phyloP scores from a whole-genome alignment of 129 eudicot genomes.

The Calendula officinalis region DNA sequence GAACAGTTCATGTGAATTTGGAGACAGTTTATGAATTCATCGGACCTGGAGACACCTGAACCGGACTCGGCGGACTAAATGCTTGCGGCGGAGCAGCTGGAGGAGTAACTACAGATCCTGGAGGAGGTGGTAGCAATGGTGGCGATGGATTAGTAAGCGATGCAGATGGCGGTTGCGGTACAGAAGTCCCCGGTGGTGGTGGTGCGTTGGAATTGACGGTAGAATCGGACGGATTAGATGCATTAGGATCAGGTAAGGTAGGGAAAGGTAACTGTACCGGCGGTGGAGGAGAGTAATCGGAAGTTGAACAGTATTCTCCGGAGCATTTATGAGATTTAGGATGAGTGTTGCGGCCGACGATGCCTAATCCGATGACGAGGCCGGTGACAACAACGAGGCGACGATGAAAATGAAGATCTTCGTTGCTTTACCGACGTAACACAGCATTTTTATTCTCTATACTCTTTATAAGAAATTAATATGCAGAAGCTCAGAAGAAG shows the following conservation, averaged over 20 bases:
- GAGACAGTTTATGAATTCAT: conserved; percentile 31
- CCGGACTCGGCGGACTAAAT: conserved; percentile 22
- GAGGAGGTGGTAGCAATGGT: neutral
- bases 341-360: conserved; percentile 37
- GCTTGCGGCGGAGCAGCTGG: conserved; percentile 32
- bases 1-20: conserved; percentile 15
- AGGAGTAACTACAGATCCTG: neutral
- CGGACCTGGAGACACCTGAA: conserved; percentile 58
- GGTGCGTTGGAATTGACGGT: neutral
- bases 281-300: conserved; percentile 26
- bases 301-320: conserved; percentile 37
- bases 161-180: neutral
- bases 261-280: conserved; percentile 32
- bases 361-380: conserved; percentile 55
- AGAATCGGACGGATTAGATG: conserved; percentile 34
- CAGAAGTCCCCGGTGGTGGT: neutral
- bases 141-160: neutral
- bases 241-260: conserved; percentile 16
- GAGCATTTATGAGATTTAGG: conserved; percentile 51
- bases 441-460: conserved; percentile 33
- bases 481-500: conserved; percentile 22
- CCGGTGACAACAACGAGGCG: conserved; percentile 49
- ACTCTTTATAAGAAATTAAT: neutral
- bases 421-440: conserved; percentile 95
- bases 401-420: conserved; percentile 92